These are phyloP conservation scores for Leptosphaerulina australis DNA, from an alignment of 2,329 filamentous ascomycete genomes.

Conservation along the genomic window DNA sequence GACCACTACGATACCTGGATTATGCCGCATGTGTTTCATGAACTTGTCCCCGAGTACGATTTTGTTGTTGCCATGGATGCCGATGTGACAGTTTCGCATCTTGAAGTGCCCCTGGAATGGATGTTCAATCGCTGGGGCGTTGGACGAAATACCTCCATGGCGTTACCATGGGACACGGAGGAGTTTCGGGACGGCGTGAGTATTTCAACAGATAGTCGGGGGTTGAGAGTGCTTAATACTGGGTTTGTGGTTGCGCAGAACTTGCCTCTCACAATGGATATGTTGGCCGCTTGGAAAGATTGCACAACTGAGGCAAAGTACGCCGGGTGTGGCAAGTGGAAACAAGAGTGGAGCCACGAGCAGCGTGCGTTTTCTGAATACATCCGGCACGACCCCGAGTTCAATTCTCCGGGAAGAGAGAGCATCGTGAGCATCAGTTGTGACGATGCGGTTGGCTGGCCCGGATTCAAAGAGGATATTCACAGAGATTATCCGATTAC, in stretches of 20 bases:
- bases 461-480: conserved; percentile 28
- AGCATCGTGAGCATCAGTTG: conserved; percentile 41
- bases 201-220: conserved; percentile 42
- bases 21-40: conserved; percentile 50
- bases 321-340: conserved; percentile 38
- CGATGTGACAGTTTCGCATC: conserved; percentile 52
- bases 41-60: conserved; percentile 50
- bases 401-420: conserved; percentile 23
- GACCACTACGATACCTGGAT: conserved; percentile 53
- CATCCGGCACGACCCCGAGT: conserved; percentile 43
- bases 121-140: conserved; percentile 56
- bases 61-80: conserved; percentile 56
- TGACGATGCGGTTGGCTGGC: conserved; percentile 45
- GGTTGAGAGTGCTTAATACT: conserved; percentile 47
- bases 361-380: conserved; percentile 45
- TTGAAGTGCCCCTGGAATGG: conserved; percentile 56
- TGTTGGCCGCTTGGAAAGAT: conserved; percentile 41
- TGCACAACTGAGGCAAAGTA: conserved; percentile 38
- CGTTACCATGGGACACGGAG: conserved; percentile 37
- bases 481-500: conserved; percentile 18
- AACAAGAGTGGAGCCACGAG: conserved; percentile 39
- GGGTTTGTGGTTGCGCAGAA: conserved; percentile 51
- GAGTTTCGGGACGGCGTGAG: conserved; percentile 43
- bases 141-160: conserved; percentile 48
- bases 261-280: conserved; percentile 29